Conservation (phyloP, 2,329 filamentous ascomycete genomes). For the Colletotrichum higginsianum region DNA sequence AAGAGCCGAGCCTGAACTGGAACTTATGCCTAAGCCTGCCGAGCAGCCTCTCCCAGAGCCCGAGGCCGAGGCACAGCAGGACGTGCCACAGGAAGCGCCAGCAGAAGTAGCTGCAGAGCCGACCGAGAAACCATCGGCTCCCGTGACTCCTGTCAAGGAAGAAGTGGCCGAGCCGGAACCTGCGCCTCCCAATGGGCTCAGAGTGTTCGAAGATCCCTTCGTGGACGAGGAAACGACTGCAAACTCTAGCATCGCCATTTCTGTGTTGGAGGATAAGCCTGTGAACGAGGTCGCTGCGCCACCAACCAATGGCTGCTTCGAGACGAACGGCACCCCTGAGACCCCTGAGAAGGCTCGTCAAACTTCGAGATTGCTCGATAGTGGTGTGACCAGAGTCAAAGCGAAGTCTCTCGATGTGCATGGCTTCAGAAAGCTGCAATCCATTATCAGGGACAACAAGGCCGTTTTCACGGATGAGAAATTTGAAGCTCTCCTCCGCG, state of each 20-base stretch:
- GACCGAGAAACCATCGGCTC: not conserved
- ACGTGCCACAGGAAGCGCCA: constrained; percentile 11
- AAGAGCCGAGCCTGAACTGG: constrained; percentile 19
- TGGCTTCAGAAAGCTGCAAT: constrained; percentile 84
- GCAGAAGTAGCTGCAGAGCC: not conserved
- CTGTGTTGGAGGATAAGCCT: constrained; percentile 72
- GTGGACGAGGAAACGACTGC: constrained; percentile 63
- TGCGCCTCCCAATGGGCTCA: constrained; percentile 58
- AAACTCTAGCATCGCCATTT: constrained; percentile 60
- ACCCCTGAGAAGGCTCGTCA: constrained; percentile 70
- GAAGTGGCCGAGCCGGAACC: constrained; percentile 40
- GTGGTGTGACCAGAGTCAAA: constrained; percentile 81
- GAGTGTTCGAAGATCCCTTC: constrained; percentile 76
- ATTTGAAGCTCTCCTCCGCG: constrained; percentile 77
- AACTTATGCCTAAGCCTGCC: constrained; percentile 22
- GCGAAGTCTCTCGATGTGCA: constrained; percentile 83
- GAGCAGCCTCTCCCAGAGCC: constrained; percentile 48
- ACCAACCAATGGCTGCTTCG: constrained; percentile 23
- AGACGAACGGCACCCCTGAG: constrained; percentile 43
- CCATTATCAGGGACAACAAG: constrained; percentile 77
- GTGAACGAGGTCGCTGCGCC: constrained; percentile 69
- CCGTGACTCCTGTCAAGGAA: constrained; percentile 12
- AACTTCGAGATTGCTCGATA: constrained; percentile 76
- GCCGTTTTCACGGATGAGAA: constrained; percentile 76
- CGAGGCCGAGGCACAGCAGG: constrained; percentile 19